These are phyloP conservation scores for Pterula multifida DNA, from an alignment of 1,284 basidiomycete genomes.

Conservation along the genomic window DNA sequence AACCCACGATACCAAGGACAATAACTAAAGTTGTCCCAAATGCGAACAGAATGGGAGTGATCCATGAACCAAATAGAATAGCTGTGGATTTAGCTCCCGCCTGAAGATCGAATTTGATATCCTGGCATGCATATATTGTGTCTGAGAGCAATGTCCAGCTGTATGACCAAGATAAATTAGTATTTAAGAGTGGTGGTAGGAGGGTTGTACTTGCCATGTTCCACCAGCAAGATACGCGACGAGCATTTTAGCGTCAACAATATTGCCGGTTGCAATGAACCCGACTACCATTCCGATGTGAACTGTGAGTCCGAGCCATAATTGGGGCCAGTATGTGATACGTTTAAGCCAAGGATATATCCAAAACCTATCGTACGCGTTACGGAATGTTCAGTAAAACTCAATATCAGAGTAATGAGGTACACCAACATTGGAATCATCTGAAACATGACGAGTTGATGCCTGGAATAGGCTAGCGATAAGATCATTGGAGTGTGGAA, in stretches of 20 bases:
- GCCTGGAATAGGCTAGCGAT: slow-evolving; percentile 18
- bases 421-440: slow-evolving; percentile 31
- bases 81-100: slow-evolving; percentile 41
- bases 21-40: slow-evolving; percentile 29
- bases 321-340: slow-evolving; percentile 70
- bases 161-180: slow-evolving; percentile 16
- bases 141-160: slow-evolving; percentile 54
- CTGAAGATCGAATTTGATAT: slow-evolving; percentile 12
- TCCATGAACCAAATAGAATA: slow-evolving; percentile 40
- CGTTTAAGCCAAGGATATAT: slow-evolving; percentile 42
- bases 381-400: background rate
- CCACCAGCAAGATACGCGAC: slow-evolving; percentile 24
- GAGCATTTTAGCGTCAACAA: slow-evolving; percentile 24
- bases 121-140: slow-evolving; percentile 48
- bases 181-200: background rate
- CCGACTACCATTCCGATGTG: slow-evolving; percentile 38
- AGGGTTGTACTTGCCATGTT: slow-evolving; percentile 28
- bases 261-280: slow-evolving; percentile 31
- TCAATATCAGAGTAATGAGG: slow-evolving; percentile 5
- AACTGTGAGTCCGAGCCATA: slow-evolving; percentile 54
- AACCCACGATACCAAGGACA: background rate
- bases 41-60: slow-evolving; percentile 38
- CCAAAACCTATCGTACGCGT: slow-evolving; percentile 22
- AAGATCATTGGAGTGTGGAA: background rate
- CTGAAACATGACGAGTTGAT: slow-evolving; percentile 25